Evolutionary conservation across 1,284 basidiomycete genomes (phyloP), one percentile per base, ranked within the genome.

Genomic region (Cystobasidiaceae sp.): DNA sequence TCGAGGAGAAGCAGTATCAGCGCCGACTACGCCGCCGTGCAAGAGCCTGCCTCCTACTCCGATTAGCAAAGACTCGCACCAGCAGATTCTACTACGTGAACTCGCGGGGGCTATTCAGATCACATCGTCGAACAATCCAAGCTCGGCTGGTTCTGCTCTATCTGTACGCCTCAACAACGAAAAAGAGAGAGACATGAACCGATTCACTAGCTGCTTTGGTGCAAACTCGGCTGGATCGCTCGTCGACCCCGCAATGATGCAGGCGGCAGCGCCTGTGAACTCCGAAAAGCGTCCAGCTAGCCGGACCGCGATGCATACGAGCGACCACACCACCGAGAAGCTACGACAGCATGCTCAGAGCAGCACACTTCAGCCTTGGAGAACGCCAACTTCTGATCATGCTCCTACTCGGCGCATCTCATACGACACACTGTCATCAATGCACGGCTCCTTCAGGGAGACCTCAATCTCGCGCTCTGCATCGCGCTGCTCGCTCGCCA

Each of bases 161-260:
- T 17, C 49, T 30, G 21, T 15, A 28, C 3, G 27, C 28, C 15
- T 17, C 21, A 28, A n/a, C 19, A 51, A 27, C 15, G 2, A 25
- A 51, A n/a, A 17, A 4, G 49, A 28, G 15, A 13, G 21, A 7
- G 46, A 27, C 17, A 2, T 50, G 3, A 23, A 51, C n/a, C 59
- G 59, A 13, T 62, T 62, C 49, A 41, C 59, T 19, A 62, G 49
- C 21, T 62, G 49, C 39, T 52, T 62, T 23, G 23, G n/a, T 28
- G n/a, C 37, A 19, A 15, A n/a, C 5, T 62, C 59, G 17, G 4
- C 37, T 19, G 11, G 28, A 3, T 62, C 59, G 6, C 34, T 62
- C 2, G 25, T 62, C 4, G 59, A 55, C 28, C 51, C 51, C 7
- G 37, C 19, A 33, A 55, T 55, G 51, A 55, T 55, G 51, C 37